These are phyloP conservation scores for Lactarius trivialis DNA, from an alignment of 768 basidiomycete genomes.

Conservation along the genomic window DNA sequence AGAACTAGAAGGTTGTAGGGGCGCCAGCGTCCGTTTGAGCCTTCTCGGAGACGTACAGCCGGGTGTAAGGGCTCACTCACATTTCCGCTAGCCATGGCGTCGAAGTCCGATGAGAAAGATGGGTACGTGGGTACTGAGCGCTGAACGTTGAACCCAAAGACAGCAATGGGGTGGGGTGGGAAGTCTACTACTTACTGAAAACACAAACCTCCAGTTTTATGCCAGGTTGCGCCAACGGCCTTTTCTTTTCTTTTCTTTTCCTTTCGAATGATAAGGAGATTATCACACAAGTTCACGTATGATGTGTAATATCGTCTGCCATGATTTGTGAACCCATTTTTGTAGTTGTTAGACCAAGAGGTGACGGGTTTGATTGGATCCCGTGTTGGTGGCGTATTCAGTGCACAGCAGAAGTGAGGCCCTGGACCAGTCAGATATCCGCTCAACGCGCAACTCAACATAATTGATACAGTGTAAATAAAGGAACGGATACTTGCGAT, in stretches of 20 bases:
- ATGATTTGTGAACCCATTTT: background rate
- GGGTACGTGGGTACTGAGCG: background rate
- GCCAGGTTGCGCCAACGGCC: background rate
- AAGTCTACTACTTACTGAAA: background rate
- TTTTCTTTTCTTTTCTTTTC: background rate
- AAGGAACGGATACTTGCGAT: background rate
- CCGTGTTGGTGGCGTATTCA: background rate
- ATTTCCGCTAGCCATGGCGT: slow-evolving; percentile 4
- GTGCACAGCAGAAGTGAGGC: background rate
- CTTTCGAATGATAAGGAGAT: background rate
- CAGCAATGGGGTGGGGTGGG: background rate
- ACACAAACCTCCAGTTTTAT: background rate
- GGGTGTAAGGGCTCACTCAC: slow-evolving; percentile 65
- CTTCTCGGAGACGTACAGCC: background rate
- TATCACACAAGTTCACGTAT: background rate
- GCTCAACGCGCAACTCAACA: background rate
- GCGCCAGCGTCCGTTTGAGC: background rate
- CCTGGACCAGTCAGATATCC: background rate
- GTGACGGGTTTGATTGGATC: background rate
- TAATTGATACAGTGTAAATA: too few species aligned
- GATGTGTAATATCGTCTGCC: background rate
- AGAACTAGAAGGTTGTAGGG: slow-evolving; percentile 48
- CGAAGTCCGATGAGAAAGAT: background rate
- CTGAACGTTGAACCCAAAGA: background rate
- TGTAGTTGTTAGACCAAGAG: background rate